Conservation (phyloP, 2,329 filamentous ascomycete genomes). For the Trichophyton equinum region DNA sequence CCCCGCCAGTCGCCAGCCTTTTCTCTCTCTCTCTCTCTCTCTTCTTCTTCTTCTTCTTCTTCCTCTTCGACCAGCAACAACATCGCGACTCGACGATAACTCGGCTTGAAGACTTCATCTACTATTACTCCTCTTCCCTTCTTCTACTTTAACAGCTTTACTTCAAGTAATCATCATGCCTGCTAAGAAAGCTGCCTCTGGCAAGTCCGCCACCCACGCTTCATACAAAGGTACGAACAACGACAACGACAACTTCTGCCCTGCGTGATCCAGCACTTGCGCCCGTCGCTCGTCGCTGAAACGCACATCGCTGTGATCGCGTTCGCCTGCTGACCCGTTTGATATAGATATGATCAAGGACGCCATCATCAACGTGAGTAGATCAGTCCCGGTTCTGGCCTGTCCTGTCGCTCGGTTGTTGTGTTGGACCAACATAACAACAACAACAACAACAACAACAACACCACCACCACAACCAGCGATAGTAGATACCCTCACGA, state of each 20-base stretch:
- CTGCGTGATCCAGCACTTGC: background rate
- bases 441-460: background rate
- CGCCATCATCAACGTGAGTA: constrained; percentile 57
- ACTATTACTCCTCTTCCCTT: constrained; percentile 9
- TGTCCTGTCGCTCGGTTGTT: background rate
- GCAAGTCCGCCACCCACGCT: constrained; percentile 45
- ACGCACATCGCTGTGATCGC: constrained; percentile 37
- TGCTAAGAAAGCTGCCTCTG: constrained; percentile 48
- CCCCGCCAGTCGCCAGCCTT: constrained; percentile 19
- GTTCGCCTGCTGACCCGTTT: constrained; percentile 40
- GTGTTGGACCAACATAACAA: too few relatives aligned
- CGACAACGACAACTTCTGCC: constrained; percentile 13
- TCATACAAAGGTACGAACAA: constrained; percentile 52
- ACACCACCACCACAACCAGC: constrained; percentile 1
- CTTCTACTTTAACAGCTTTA: constrained; percentile 9
- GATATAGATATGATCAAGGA: constrained; percentile 59
- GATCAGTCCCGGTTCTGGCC: constrained; percentile 24
- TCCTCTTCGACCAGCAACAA: constrained; percentile 4
- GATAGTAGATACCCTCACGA: background rate
- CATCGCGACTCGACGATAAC: background rate
- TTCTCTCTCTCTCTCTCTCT: constrained; percentile 23
- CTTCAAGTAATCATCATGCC: constrained; percentile 37
- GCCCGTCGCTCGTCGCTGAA: constrained; percentile 34
- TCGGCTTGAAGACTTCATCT: background rate
- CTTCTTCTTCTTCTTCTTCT: constrained; percentile 15